Evolutionary conservation across 257 asterid species (phyloP).

Genomic region (Scutellaria baicalensis): DNA sequence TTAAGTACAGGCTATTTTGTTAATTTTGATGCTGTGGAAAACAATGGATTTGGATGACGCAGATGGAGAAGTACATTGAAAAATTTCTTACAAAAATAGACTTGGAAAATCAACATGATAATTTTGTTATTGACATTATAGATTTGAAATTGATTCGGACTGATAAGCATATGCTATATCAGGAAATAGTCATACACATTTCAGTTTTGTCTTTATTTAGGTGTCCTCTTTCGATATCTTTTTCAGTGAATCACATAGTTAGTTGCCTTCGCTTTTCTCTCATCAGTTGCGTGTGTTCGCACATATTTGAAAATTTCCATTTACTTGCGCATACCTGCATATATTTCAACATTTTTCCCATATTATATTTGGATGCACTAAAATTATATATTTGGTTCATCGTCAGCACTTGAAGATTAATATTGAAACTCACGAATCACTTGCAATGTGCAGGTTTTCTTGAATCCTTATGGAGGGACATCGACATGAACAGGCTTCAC

Average conservation of each 20-base stretch:
- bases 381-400: background rate
- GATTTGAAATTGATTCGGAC: no score
- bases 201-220: no score
- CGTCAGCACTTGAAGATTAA: background rate
- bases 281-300: background rate
- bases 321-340: background rate
- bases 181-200: no score
- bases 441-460: conserved; percentile 44
- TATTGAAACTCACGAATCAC: background rate
- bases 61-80: no score
- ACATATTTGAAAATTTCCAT: no score
- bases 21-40: no score
- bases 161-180: no score
- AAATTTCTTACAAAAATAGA: no score
- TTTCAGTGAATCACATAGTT: background rate
- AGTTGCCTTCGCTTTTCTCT: background rate
- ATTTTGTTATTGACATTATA: no score
- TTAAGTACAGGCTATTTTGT: no score
- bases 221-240: background rate
- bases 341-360: background rate
- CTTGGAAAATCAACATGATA: no score
- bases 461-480: conserved; percentile 67
- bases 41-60: no score
- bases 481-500: conserved; percentile 52
- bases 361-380: background rate